Conservation (phyloP, 129 eudicot genomes). For the Flaveria robusta region DNA sequence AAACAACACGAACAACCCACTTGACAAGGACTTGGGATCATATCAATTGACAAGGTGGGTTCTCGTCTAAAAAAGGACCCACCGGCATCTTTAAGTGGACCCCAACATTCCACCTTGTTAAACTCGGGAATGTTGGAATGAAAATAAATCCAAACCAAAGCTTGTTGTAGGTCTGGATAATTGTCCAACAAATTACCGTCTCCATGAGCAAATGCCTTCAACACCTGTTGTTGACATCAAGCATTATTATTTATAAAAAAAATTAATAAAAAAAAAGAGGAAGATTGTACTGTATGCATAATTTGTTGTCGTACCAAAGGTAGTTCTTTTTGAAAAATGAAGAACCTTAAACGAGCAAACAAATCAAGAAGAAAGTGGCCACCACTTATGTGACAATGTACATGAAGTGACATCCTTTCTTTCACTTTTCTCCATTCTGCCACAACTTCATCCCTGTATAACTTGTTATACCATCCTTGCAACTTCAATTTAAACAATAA, state of each 20-base stretch:
- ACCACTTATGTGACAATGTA: slow-evolving; percentile 95
- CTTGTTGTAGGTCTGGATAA: slow-evolving; percentile 70
- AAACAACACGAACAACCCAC: slow-evolving; percentile 66
- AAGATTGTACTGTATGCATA: not conserved
- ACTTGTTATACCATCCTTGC: slow-evolving; percentile 84
- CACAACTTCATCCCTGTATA: slow-evolving; percentile 92
- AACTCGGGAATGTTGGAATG: slow-evolving; percentile 81
- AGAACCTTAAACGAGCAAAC: slow-evolving; percentile 72
- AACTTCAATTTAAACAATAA: slow-evolving; percentile 38
- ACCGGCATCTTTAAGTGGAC: slow-evolving; percentile 65
- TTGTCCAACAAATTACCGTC: slow-evolving; percentile 69
- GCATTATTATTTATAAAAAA: not conserved
- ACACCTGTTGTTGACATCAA: slow-evolving; percentile 45
- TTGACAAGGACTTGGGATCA: slow-evolving; percentile 50
- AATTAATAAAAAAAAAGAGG: not conserved
- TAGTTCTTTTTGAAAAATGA: slow-evolving; percentile 86
- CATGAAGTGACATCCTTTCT: slow-evolving; percentile 89
- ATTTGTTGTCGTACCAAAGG: slow-evolving; percentile 66
- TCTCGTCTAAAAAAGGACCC: slow-evolving; percentile 35
- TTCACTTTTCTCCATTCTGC: slow-evolving; percentile 94
- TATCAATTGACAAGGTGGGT: not conserved
- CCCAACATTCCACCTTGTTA: slow-evolving; percentile 93
- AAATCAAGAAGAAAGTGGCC: slow-evolving; percentile 75
- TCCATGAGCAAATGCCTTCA: slow-evolving; percentile 89
- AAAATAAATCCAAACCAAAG: slow-evolving; percentile 84